These are phyloP conservation scores for Penicillium expansum DNA, from an alignment of 2,329 filamentous ascomycete genomes.

Conservation along the genomic window DNA sequence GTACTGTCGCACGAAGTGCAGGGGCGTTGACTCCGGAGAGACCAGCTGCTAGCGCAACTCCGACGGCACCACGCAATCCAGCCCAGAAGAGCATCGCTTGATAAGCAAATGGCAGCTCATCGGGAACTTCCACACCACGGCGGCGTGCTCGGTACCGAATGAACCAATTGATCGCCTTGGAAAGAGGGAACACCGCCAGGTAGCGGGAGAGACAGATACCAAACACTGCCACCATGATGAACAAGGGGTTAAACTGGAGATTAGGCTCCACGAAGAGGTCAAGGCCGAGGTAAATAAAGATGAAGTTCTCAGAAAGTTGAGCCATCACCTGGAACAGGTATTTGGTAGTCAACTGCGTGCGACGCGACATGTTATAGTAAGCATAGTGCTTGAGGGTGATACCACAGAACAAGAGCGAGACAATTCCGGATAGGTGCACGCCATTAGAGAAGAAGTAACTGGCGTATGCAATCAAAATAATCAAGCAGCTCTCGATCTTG, in stretches of 20 bases:
- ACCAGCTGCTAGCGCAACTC: slow-evolving; percentile 87
- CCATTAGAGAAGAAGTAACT: slow-evolving; percentile 98
- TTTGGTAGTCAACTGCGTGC: slow-evolving; percentile 95
- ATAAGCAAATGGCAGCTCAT: slow-evolving; percentile 91
- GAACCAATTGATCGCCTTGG: slow-evolving; percentile 85
- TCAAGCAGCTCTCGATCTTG: slow-evolving; percentile 93
- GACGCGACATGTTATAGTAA: slow-evolving; percentile 99
- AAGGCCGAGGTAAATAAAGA: slow-evolving; percentile 96
- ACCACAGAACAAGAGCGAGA: slow-evolving; percentile 92
- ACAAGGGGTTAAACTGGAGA: slow-evolving; percentile 85
- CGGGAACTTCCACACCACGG: slow-evolving; percentile 70
- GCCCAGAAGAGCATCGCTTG: slow-evolving; percentile 99
- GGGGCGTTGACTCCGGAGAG: slow-evolving; percentile 77
- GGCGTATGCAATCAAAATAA: slow-evolving; percentile 90
- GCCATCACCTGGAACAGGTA: slow-evolving; percentile 94
- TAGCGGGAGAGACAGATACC: slow-evolving; percentile 91
- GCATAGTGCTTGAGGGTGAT: slow-evolving; percentile 99
- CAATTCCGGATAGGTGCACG: slow-evolving; percentile 93
- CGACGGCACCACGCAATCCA: slow-evolving; percentile 89
- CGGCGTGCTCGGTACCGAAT: slow-evolving; percentile 80
- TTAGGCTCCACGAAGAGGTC: slow-evolving; percentile 90
- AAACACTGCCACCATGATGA: slow-evolving; percentile 88
- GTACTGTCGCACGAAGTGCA: slow-evolving; percentile 86
- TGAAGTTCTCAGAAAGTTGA: slow-evolving; percentile 97
- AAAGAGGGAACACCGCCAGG: slow-evolving; percentile 91